A percentile compares a stretch with the other conserved stretches of the same genome.
phyloP scores from a whole-genome alignment of 2,329 filamentous ascomycete genomes.

The Monosporascus cannonballus region DNA sequence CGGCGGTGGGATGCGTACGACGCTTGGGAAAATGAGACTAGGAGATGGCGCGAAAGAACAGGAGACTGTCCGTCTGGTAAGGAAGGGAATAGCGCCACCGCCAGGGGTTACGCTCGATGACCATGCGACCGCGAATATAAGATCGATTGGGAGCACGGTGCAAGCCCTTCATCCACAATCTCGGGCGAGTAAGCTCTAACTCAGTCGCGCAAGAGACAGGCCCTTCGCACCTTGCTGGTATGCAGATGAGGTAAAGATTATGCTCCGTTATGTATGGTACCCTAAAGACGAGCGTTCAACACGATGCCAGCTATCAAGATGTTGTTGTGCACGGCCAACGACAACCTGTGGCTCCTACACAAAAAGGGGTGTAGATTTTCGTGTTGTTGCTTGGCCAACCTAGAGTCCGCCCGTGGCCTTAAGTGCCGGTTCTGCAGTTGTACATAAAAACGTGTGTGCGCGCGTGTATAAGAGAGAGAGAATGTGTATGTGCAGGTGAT shows the following conservation, averaged over 20 bases:
- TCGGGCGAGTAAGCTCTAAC: not conserved
- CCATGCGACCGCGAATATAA: slow-evolving; percentile 6
- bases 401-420: too few relatives aligned
- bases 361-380: too few relatives aligned
- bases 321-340: too few relatives aligned
- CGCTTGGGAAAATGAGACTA: slow-evolving; percentile 28
- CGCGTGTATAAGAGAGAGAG: too few relatives aligned
- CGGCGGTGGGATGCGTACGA: slow-evolving; percentile 41
- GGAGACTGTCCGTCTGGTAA: slow-evolving; percentile 7
- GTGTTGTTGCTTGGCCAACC: too few relatives aligned
- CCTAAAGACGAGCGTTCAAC: too few relatives aligned
- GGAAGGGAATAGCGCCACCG: slow-evolving; percentile 10
- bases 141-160: slow-evolving; percentile 8
- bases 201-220: slow-evolving; percentile 17
- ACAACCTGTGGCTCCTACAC: too few relatives aligned
- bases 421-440: too few relatives aligned
- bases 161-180: slow-evolving; percentile 11
- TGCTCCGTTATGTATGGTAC: too few relatives aligned
- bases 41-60: not conserved
- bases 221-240: slow-evolving; percentile 18
- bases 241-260: not conserved
- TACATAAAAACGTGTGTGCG: too few relatives aligned
- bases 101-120: not conserved
- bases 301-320: too few relatives aligned
- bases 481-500: too few relatives aligned